These are phyloP conservation scores for Aspergillus pseudonomiae DNA, from an alignment of 2,329 filamentous ascomycete genomes.

Conservation along the genomic window DNA sequence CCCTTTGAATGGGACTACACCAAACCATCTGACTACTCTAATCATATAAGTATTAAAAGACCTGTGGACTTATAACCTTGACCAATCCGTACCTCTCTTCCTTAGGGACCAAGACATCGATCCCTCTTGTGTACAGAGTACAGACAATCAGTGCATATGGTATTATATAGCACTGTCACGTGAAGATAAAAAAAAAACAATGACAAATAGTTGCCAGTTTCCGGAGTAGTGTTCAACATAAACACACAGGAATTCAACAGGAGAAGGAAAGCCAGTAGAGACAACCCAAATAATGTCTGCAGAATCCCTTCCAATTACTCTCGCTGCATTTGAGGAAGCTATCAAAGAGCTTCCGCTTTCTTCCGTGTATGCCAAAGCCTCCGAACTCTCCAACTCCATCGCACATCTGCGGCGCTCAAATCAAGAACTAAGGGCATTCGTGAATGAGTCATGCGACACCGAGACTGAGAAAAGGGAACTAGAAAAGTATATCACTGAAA, in stretches of 20 bases:
- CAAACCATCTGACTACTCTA: neutral
- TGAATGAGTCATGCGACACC: conserved; percentile 53
- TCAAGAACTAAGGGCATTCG: conserved; percentile 56
- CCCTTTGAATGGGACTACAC: too few species aligned
- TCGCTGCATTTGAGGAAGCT: conserved; percentile 57
- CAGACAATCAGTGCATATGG: too few species aligned
- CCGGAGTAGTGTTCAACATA: neutral
- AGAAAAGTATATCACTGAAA: conserved; percentile 55
- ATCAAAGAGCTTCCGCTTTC: conserved; percentile 61
- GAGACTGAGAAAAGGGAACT: conserved; percentile 48
- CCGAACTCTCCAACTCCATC: conserved; percentile 64
- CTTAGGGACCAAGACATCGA: neutral
- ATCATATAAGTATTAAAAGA: neutral
- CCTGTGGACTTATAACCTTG: neutral
- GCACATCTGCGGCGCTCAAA: conserved; percentile 62
- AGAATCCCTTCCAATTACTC: conserved; percentile 52
- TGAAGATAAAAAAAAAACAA: conserved; percentile 18
- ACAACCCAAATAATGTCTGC: conserved; percentile 50
- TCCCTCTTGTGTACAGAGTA: neutral
- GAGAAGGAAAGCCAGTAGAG: neutral
- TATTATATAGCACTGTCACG: conserved; percentile 10
- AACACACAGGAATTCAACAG: neutral
- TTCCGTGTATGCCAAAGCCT: conserved; percentile 62
- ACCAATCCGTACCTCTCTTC: neutral
- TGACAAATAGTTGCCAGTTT: neutral